Base-by-base conservation (phyloP, 1,284 basidiomycete genomes). In the Xanthoconium separans region DNA sequence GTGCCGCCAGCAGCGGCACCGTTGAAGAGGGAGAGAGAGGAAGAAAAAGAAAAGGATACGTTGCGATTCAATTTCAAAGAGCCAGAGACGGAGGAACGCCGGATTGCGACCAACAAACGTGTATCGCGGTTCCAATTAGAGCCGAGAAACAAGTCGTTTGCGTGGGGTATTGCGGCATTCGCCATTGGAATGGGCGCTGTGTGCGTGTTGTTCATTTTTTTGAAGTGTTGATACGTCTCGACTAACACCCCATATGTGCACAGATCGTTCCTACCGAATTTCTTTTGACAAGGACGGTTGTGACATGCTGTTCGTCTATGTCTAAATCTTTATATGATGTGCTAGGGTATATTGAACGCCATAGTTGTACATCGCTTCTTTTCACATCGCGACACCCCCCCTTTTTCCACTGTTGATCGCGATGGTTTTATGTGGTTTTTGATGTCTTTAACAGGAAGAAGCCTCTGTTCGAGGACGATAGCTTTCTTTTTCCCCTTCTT, bases 161-260 rank as follows among this genome's bases (percentile, higher is more conserved):
- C 83, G 1, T 91, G 89, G 89, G 89, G 89, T 37, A 74, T 84
- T 11, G 78, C 86, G 41, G 84, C 84, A 29, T 91, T 91, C 66
- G 86, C 85, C 36, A 76, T 88, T 48, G 88, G 87, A 29, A 73
- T 85, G 68, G 77, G 85, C 55, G 87, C 86, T 58, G 77, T 85
- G 88, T 89, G 66, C 73, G 85, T 66, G 10, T n/a, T 42, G 10
- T 24, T n/a, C 22, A n/a, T n/a, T n/a, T n/a, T 16, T 40, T 16
- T 24, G 8, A 8, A 13, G 11, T 59, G 45, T 44, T 40, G 50
- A 5, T 15, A 9, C 13, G 2, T 12, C 37, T 39, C 3, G 24
- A 47, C 44, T 61, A 47, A 60, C 27, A 0, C 44, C 1, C 30
- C 13, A 2, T 31, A n/a, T n/a, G n/a, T 31, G 2, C 16, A 22